Conservation (phyloP, 2,329 filamentous ascomycete species). For the Nannizziopsis barbatae region DNA sequence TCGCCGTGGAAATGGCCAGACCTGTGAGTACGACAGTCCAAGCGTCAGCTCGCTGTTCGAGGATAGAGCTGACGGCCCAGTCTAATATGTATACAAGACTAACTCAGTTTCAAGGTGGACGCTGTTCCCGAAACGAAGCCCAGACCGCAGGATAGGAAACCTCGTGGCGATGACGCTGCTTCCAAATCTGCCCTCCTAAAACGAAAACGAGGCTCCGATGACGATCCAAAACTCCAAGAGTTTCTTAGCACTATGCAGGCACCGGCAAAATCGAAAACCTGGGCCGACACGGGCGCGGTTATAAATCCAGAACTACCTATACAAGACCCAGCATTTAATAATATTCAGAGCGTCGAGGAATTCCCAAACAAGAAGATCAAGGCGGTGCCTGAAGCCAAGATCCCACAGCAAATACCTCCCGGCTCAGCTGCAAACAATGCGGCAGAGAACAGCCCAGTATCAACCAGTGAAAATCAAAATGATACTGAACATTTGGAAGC, state of each 20-base stretch:
- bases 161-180: slow-evolving; percentile 14
- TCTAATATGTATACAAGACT: slow-evolving; percentile 29
- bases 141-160: slow-evolving; percentile 17
- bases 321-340: not conserved
- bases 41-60: not conserved
- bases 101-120: slow-evolving; percentile 33
- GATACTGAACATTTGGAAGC: slow-evolving; percentile 16
- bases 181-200: slow-evolving; percentile 25
- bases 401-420: slow-evolving; percentile 38
- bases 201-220: slow-evolving; percentile 34
- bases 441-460: not conserved
- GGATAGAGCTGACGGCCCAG: slow-evolving; percentile 13
- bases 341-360: not conserved
- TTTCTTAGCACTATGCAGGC: slow-evolving; percentile 73
- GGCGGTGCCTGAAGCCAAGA: not conserved
- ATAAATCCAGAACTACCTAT: slow-evolving; percentile 14
- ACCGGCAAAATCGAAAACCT: slow-evolving; percentile 52
- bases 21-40: slow-evolving; percentile 48
- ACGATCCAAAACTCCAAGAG: slow-evolving; percentile 73
- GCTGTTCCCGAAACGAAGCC: slow-evolving; percentile 24
- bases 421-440: not conserved
- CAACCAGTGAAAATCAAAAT: slow-evolving; percentile 1
- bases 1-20: slow-evolving; percentile 75
- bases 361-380: slow-evolving; percentile 6
- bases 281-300: slow-evolving; percentile 44